Evolutionary conservation across 1,139 yeast genomes (phyloP).

Genomic region (Magnusiomyces paraingens): DNA sequence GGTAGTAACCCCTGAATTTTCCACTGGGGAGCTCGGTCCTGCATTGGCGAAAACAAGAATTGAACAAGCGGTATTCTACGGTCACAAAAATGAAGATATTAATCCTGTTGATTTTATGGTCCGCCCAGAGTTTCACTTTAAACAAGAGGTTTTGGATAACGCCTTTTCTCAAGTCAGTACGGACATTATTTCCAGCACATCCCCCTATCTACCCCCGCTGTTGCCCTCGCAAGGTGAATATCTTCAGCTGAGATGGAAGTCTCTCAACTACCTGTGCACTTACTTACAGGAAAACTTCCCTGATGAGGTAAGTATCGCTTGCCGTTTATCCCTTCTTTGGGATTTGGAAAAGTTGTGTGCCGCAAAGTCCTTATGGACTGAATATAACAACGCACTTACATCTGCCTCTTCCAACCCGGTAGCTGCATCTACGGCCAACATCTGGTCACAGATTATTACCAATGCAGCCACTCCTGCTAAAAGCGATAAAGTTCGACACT

Average conservation of each 20-base stretch:
- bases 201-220: slow-evolving; percentile 42
- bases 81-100: slow-evolving; percentile 32
- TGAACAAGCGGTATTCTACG: slow-evolving; percentile 72
- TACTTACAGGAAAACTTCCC: slow-evolving; percentile 46
- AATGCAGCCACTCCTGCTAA: slow-evolving; percentile 15
- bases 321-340: slow-evolving; percentile 38
- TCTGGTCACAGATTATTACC: slow-evolving; percentile 14
- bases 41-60: slow-evolving; percentile 59
- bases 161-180: slow-evolving; percentile 46
- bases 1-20: slow-evolving; percentile 12
- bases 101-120: slow-evolving; percentile 56
- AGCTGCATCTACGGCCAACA: neutral
- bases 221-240: slow-evolving; percentile 41
- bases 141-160: slow-evolving; percentile 38
- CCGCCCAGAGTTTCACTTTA: slow-evolving; percentile 32
- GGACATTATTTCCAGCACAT: slow-evolving; percentile 49
- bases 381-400: slow-evolving; percentile 12
- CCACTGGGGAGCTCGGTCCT: slow-evolving; percentile 23
- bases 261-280: slow-evolving; percentile 40
- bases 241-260: slow-evolving; percentile 38
- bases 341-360: slow-evolving; percentile 54
- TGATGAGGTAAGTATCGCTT: slow-evolving; percentile 31
- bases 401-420: neutral
- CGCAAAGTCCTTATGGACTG: slow-evolving; percentile 45
- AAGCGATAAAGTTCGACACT: slow-evolving; percentile 20